phyloP scores from a whole-genome alignment of 2,329 filamentous ascomycete genomes.

The Ascochyta lentis region DNA sequence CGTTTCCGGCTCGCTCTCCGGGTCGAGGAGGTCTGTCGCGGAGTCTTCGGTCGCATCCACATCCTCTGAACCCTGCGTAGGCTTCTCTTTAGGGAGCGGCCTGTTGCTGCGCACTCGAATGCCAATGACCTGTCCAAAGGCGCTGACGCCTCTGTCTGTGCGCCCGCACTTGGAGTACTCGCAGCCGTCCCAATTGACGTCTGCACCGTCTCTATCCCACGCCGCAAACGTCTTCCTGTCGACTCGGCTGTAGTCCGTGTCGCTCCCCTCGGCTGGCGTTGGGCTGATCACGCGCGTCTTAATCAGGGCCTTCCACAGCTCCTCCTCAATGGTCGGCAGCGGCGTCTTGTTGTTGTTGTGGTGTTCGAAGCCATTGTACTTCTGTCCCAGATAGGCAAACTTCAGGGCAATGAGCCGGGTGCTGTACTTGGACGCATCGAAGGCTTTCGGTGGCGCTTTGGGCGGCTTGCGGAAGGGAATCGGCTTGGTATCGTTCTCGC shows the following conservation, averaged over 20 bases:
- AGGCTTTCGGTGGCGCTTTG: constrained; percentile 56
- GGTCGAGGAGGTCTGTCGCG: not conserved
- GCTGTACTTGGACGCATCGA: constrained; percentile 81
- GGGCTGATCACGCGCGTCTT: constrained; percentile 76
- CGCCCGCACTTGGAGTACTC: constrained; percentile 96
- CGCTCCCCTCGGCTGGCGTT: constrained; percentile 23
- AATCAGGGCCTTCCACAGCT: constrained; percentile 87
- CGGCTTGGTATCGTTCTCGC: constrained; percentile 4
- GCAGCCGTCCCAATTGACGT: constrained; percentile 79
- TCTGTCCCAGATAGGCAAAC: constrained; percentile 88
- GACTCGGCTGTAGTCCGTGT: constrained; percentile 42
- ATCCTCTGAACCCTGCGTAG: constrained; percentile 14
- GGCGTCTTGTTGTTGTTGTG: constrained; percentile 72
- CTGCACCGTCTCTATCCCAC: constrained; percentile 48
- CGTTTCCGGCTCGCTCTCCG: constrained; percentile 27
- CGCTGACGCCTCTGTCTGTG: constrained; percentile 91
- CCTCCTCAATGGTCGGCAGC: constrained; percentile 86
- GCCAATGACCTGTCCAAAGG: constrained; percentile 94
- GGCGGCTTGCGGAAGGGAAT: constrained; percentile 35
- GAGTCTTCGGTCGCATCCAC: constrained; percentile 1
- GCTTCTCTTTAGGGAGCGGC: constrained; percentile 57
- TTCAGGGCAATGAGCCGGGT: constrained; percentile 90
- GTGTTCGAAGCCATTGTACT: constrained; percentile 93
- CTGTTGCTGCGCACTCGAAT: constrained; percentile 81
- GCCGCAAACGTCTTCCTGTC: constrained; percentile 44